phyloP scores from a whole-genome alignment of 495 filamentous ascomycete species.

The Talaromyces nanjingensis region DNA sequence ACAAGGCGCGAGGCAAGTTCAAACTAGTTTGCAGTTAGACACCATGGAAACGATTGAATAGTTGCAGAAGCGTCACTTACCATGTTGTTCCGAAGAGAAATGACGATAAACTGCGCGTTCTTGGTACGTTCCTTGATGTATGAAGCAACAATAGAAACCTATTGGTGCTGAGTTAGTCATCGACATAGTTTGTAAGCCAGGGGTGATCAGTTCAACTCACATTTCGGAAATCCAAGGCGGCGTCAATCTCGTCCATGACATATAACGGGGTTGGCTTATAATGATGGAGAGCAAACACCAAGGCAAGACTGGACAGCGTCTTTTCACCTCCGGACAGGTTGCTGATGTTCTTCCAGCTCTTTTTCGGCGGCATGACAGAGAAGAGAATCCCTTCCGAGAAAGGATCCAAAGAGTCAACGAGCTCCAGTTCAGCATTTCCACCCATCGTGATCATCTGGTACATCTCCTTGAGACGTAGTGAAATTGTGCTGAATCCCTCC shows the following conservation, averaged over 20 bases:
- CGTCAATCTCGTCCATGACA: conserved; percentile 99
- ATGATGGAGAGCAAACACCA: conserved; percentile 96
- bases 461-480: conserved; percentile 97
- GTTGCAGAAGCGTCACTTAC: conserved; percentile 18
- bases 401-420: conserved; percentile 91
- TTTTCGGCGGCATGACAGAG: conserved; percentile 98
- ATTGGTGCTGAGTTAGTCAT: conserved; percentile 12
- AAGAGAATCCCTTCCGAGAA: conserved; percentile 97
- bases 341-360: conserved; percentile 98
- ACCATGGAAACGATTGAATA: not conserved
- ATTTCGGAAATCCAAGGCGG: conserved; percentile 94
- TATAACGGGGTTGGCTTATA: conserved; percentile 97
- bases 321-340: conserved; percentile 96
- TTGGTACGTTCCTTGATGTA: conserved; percentile 99
- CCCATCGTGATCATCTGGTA: conserved; percentile 99
- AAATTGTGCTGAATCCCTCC: conserved; percentile 93
- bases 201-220: conserved; percentile 45
- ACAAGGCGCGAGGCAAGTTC: conserved; percentile 90
- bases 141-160: conserved; percentile 96
- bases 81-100: conserved; percentile 98
- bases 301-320: conserved; percentile 84
- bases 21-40: conserved; percentile 43
- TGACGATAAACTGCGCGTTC: conserved; percentile 98
- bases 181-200: not conserved
- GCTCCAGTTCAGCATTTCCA: conserved; percentile 93